Conservation (phyloP, 768 basidiomycete genomes). For the Lactarius vividus region DNA sequence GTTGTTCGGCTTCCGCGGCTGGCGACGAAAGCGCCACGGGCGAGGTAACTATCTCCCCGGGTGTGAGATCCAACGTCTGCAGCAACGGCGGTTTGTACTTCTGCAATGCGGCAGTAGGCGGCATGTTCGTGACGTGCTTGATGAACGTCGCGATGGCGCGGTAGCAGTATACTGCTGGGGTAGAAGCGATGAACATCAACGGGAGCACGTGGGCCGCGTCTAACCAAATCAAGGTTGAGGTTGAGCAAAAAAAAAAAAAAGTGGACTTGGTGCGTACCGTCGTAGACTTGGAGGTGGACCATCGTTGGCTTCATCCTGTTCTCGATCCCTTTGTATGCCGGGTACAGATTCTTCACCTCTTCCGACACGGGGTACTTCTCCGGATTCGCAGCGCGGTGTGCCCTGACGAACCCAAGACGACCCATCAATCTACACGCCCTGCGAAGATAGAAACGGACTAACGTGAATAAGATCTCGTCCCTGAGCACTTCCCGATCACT, state of each 20-base stretch:
- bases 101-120: slow-evolving; percentile 16
- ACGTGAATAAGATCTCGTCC: slow-evolving; percentile 90
- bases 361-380: slow-evolving; percentile 55
- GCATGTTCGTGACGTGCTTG: slow-evolving; percentile 61
- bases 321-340: slow-evolving; percentile 55
- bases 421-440: not conserved
- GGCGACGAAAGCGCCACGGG: not conserved
- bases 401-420: slow-evolving; percentile 41
- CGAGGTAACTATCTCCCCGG: not conserved
- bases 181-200: slow-evolving; percentile 68
- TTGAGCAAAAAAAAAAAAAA: not conserved
- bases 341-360: slow-evolving; percentile 50
- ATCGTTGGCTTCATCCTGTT: slow-evolving; percentile 55
- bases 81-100: not conserved
- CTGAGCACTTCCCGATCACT: slow-evolving; percentile 89
- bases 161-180: slow-evolving; percentile 76
- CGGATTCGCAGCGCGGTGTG: slow-evolving; percentile 90
- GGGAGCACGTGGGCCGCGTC: slow-evolving; percentile 73
- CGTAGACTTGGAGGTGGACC: slow-evolving; percentile 92
- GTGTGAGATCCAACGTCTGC: not conserved
- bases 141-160: slow-evolving; percentile 74
- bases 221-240: slow-evolving; percentile 30
- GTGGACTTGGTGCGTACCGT: slow-evolving; percentile 47
- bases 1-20: not conserved
- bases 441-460: too few species aligned